Base-by-base conservation (phyloP, 2,329 filamentous ascomycete species). In the Tolypocladium ovalisporum region DNA sequence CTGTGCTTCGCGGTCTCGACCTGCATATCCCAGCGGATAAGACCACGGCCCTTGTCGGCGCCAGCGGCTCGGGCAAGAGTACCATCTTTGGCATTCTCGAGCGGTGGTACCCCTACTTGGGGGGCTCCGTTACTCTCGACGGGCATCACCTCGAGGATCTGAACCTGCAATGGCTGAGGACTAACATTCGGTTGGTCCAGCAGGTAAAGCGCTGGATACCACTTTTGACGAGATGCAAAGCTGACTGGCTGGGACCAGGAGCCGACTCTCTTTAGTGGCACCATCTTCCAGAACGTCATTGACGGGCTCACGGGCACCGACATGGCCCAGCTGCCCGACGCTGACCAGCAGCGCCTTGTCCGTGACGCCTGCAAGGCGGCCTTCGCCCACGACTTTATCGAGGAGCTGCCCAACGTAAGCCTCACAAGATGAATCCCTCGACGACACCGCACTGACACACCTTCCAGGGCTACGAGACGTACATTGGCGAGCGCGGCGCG, bases 401-500 rank as follows among this genome's bases (percentile, higher is more conserved):
- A 72, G 7, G 69, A 73, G 5, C 66, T 84, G 0, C 79, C 80
- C 8, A 66, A 69, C 17, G 64, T 66, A 59, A 6, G 60, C 34
- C 22, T 27, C 32, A 13, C 13, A 15, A 22, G 3, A 1, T 10
- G 12, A 15, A 19, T 7, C 10, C 10, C 22, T 17, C 2, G 12
- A 40, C 29, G 27, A 5, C 42, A 47, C 9, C 12, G 17, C 24
- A 27, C 12, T 52, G 17, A 56, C 49, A 8, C 0, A 5, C 0
- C 4, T 1, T 4, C 12, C 17, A 73, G 67, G 81, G 79, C 5
- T 88, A 87, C 62, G 75, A 81, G 1, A 86, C 84, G 0, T 71
- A 75, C 27, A 83, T 88, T 5, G 85, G 85, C 1, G 84, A 88
- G 63, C 78, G 79, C 15, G 86, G 85, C 0, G 81, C 83, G 10